Conservation (phyloP, 352 stramenopile species). For the Phytophthora vignae region DNA sequence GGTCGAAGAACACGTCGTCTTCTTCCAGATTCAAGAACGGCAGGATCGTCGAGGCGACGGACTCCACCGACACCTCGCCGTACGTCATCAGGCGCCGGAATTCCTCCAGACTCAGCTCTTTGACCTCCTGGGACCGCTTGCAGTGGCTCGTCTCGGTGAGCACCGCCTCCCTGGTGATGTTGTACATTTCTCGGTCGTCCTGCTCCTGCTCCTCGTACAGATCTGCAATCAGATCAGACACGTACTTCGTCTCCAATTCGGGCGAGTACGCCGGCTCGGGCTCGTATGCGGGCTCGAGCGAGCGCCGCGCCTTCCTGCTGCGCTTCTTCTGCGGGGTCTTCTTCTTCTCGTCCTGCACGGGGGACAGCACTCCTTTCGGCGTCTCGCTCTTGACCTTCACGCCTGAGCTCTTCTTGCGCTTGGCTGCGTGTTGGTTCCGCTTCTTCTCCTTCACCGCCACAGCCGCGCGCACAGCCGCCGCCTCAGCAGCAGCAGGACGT, state of each 20-base stretch:
- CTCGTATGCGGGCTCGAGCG: constrained; percentile 55
- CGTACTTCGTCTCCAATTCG: constrained; percentile 44
- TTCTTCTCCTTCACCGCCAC: constrained; percentile 28
- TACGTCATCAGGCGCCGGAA: constrained; percentile 84
- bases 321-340: constrained; percentile 55
- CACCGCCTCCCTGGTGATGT: constrained; percentile 68
- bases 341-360: constrained; percentile 66
- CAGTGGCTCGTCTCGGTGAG: constrained; percentile 66
- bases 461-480: constrained; percentile 23
- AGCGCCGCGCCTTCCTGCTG: constrained; percentile 47
- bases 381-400: constrained; percentile 17
- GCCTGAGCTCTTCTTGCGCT: constrained; percentile 13
- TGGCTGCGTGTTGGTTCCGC: constrained; percentile 6
- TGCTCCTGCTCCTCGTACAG: constrained; percentile 80
- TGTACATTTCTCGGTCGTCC: constrained; percentile 84
- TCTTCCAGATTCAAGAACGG: constrained; percentile 68
- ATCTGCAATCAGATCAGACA: constrained; percentile 57
- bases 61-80: constrained; percentile 79
- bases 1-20: constrained; percentile 85
- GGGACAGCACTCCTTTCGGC: constrained; percentile 42
- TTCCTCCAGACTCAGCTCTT: constrained; percentile 69
- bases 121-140: constrained; percentile 71
- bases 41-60: constrained; percentile 68
- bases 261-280: constrained; percentile 50
- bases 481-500: constrained; percentile 23